A percentile compares a stretch with the other conserved stretches of the same genome.
phyloP scores from a whole-genome alignment of 495 filamentous ascomycete species.

The Annulohypoxylon nitens region DNA sequence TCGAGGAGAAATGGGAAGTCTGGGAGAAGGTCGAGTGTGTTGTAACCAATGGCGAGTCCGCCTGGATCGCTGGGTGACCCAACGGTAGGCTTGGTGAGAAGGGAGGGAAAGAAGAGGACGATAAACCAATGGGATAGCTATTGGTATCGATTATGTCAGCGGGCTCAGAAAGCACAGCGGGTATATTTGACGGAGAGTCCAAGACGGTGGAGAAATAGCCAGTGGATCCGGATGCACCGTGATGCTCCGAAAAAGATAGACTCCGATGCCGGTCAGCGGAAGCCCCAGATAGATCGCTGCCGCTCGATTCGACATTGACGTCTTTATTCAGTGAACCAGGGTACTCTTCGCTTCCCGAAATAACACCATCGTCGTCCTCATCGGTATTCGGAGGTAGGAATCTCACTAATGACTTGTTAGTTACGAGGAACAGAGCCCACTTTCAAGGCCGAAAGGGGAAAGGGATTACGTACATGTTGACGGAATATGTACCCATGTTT shows the following conservation, averaged over 20 bases:
- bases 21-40: background rate
- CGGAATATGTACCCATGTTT: background rate
- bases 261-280: background rate
- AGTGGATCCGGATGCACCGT: background rate
- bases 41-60: background rate
- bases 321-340: background rate
- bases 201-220: background rate
- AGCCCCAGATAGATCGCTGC: background rate
- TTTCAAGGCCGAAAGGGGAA: background rate
- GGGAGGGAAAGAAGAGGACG: background rate
- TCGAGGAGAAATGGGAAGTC: background rate
- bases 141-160: background rate
- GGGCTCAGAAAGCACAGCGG: background rate
- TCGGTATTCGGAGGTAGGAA: background rate
- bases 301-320: background rate
- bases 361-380: background rate
- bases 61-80: background rate
- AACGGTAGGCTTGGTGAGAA: background rate
- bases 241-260: background rate
- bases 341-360: background rate
- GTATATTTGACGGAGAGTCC: background rate
- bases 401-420: background rate
- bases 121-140: background rate
- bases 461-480: conserved; percentile 1
- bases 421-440: background rate